Evolutionary conservation across 1,284 basidiomycete genomes (phyloP), one percentile per base, ranked within the genome.

Genomic region (Trichosporon sp.): DNA sequence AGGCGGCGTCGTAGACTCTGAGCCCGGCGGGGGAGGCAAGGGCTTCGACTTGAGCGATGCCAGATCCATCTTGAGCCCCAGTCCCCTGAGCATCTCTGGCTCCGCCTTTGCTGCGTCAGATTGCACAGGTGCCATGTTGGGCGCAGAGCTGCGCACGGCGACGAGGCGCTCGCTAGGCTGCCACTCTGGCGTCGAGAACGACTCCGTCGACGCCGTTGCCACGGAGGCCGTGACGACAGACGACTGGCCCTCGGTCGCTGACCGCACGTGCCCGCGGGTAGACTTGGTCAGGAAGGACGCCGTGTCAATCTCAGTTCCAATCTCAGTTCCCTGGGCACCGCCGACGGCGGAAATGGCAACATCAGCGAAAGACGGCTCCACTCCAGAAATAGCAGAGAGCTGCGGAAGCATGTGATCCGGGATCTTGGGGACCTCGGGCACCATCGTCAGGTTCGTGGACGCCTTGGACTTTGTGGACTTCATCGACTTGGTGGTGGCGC

Each of bases 391-490:
- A 14, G 49, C 29, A 8, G 49, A 54, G 27, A 54, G 29, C 49
- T 54, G 49, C 49, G 49, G 31, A 16, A 14, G 49, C 49, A 54
- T 29, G 27, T 54, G 49, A n/a, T 54, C 49, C 27, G 49, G 49
- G 10, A 54, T 54, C 25, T 29, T 54, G 27, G 49, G 49, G 14
- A 54, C 49, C 49, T 54, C 49, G 49, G 49, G 49, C 6, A 54
- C 49, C 49, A 54, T 54, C 11, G 49, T 54, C 25, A 54, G 49
- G 49, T 54, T 54, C 25, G 49, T 54, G 13, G 49, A 54, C 49
- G 27, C 49, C 40, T 23, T 44, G 40, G 40, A 44, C 40, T 44
- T 44, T n/a, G 19, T 44, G 19, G 40, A 44, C 40, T 44, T 44
- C 40, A 54, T 54, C 49, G 49, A 54, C 25, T 54, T 54, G 49